Conservation (phyloP, 2,329 filamentous ascomycete genomes). For the Colletotrichum ledebouriae region DNA sequence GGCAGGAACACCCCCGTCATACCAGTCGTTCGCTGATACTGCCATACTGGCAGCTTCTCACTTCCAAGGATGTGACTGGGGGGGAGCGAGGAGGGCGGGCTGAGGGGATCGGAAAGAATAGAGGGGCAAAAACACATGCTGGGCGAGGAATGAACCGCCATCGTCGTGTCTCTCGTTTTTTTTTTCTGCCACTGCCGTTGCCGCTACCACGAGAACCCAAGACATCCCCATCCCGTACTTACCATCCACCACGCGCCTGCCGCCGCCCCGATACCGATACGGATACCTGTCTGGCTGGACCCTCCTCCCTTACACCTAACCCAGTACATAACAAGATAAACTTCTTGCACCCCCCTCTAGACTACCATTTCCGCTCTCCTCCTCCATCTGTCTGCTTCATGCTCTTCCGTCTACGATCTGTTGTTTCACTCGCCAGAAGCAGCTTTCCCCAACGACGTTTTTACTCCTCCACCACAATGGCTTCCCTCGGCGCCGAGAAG, state of each 20-base stretch:
- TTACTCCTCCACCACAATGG: constrained; percentile 44
- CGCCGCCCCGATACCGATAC: constrained; percentile 9
- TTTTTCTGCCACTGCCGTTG: constrained; percentile 8
- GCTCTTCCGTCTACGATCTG: constrained; percentile 41
- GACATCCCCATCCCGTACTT: constrained; percentile 16
- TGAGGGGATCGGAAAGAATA: constrained; percentile 6
- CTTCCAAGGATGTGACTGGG: constrained; percentile 22
- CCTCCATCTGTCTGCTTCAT: constrained; percentile 31
- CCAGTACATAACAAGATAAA: constrained; percentile 32
- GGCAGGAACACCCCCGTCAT: constrained; percentile 29
- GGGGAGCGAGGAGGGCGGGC: not conserved
- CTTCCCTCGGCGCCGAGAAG: constrained; percentile 66
- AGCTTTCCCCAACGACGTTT: constrained; percentile 32
- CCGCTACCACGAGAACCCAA: constrained; percentile 25
- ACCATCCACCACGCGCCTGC: too few species aligned
- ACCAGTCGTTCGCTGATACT: constrained; percentile 8
- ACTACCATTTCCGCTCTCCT: not conserved
- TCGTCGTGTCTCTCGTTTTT: constrained; percentile 14
- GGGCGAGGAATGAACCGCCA: not conserved
- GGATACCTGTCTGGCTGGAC: constrained; percentile 25
- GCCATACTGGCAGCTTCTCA: constrained; percentile 28
- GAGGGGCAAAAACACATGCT: constrained; percentile 38
- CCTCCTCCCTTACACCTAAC: constrained; percentile 39
- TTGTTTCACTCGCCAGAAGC: constrained; percentile 37
- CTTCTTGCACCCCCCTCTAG: constrained; percentile 27